These are phyloP conservation scores for Candida orba DNA, from an alignment of 805 yeast species.

Conservation along the genomic window DNA sequence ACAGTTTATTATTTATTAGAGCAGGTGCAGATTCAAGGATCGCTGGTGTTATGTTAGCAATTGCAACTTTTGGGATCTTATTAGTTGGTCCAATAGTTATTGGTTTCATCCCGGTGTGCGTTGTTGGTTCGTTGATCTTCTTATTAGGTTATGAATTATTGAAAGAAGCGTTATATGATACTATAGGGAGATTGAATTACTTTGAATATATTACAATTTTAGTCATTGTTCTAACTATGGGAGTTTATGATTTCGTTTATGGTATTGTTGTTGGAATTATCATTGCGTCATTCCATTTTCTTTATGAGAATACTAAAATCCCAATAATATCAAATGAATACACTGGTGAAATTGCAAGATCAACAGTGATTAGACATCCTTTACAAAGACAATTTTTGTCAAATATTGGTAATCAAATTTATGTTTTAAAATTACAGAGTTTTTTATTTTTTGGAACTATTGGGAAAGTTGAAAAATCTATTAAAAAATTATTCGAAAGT, in stretches of 20 bases:
- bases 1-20: constrained; percentile 81
- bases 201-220: constrained; percentile 83
- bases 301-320: constrained; percentile 81
- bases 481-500: constrained; percentile 56
- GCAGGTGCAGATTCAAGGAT: constrained; percentile 90
- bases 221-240: constrained; percentile 90
- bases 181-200: constrained; percentile 62
- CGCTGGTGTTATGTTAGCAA: constrained; percentile 85
- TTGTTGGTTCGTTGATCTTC: constrained; percentile 89
- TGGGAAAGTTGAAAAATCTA: constrained; percentile 77
- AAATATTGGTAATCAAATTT: constrained; percentile 86
- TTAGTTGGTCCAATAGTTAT: constrained; percentile 86
- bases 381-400: constrained; percentile 78
- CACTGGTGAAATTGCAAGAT: constrained; percentile 82
- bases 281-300: constrained; percentile 89
- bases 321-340: constrained; percentile 78
- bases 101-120: constrained; percentile 91
- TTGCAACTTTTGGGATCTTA: constrained; percentile 77
- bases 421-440: constrained; percentile 81
- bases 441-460: constrained; percentile 92
- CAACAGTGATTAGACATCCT: constrained; percentile 88
- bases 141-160: constrained; percentile 85
- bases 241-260: constrained; percentile 87
- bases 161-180: constrained; percentile 80
- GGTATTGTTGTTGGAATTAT: constrained; percentile 89